phyloP scores from a whole-genome alignment of 192 early-diverging fungal species.

The Mycoemilia scoparia region DNA sequence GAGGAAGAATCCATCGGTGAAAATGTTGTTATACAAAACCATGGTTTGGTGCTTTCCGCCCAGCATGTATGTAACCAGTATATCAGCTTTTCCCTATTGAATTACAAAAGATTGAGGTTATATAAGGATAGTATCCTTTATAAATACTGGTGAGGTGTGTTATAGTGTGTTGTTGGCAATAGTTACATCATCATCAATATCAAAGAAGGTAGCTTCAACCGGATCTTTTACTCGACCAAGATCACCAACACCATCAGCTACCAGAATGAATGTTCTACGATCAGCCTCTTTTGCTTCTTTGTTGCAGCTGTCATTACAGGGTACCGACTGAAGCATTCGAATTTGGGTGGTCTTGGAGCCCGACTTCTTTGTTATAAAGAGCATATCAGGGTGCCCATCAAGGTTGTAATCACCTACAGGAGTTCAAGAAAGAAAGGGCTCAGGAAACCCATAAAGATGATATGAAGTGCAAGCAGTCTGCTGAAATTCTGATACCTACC shows the following conservation, averaged over 20 bases:
- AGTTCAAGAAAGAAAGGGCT: constrained; percentile 2
- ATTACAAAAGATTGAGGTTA: too few relatives aligned
- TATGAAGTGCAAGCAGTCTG: too few relatives aligned
- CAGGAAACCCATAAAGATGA: constrained; percentile 3
- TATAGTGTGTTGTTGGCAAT: too few relatives aligned
- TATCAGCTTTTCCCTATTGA: constrained; percentile 69
- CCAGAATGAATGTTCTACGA: constrained; percentile 41
- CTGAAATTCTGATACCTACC: too few relatives aligned
- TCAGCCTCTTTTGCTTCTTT: constrained; percentile 20
- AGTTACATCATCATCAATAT: constrained; percentile 77
- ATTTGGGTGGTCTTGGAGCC: constrained; percentile 24
- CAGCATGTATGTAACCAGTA: constrained; percentile 23
- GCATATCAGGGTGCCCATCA: constrained; percentile 82
- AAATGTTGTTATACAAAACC: constrained; percentile 73
- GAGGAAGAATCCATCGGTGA: constrained; percentile 87
- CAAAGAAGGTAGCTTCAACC: constrained; percentile 61
- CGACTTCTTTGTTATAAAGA: constrained; percentile 34
- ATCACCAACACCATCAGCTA: constrained; percentile 42
- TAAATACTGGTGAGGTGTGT: neutral
- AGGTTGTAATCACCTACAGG: constrained; percentile 65
- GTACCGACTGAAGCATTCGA: constrained; percentile 45
- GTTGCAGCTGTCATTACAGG: constrained; percentile 35
- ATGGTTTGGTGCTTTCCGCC: constrained; percentile 20
- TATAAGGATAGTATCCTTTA: neutral
- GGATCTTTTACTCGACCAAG: constrained; percentile 31